A percentile compares a stretch with the other conserved stretches of the same genome.
These are phyloP conservation scores for Suhomyces guaymorum DNA, from an alignment of 1,139 yeast genomes.

Conservation along the genomic window DNA sequence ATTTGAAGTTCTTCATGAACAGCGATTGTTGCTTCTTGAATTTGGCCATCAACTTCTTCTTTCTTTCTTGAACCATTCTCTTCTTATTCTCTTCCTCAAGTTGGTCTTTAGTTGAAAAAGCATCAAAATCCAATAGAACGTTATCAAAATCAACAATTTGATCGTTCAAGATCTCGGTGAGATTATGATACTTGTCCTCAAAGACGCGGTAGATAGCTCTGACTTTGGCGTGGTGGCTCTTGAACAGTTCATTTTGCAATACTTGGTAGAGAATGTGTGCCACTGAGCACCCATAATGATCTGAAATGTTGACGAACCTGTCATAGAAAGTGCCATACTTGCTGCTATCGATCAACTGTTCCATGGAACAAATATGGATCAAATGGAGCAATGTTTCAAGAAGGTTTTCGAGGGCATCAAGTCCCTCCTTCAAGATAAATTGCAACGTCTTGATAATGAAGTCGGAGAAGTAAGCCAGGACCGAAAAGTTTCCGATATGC, in stretches of 20 bases:
- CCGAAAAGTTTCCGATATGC: constrained; percentile 46
- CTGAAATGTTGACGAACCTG: constrained; percentile 33
- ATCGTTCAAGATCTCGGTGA: constrained; percentile 22
- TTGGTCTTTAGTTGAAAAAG: constrained; percentile 24
- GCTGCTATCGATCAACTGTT: constrained; percentile 29
- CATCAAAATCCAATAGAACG: constrained; percentile 19
- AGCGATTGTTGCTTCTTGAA: constrained; percentile 74
- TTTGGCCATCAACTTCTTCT: constrained; percentile 71
- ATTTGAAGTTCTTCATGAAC: constrained; percentile 57
- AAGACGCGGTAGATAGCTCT: constrained; percentile 52
- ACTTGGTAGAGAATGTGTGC: constrained; percentile 48
- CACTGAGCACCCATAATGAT: constrained; percentile 39
- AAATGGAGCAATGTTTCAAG: constrained; percentile 65
- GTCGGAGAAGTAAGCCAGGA: constrained; percentile 51
- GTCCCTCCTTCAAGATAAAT: constrained; percentile 41
- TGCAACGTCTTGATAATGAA: constrained; percentile 52
- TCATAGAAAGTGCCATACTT: constrained; percentile 37
- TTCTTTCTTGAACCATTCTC: constrained; percentile 69
- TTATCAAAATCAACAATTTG: constrained; percentile 25
- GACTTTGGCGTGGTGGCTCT: constrained; percentile 50
- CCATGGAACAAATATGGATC: constrained; percentile 55
- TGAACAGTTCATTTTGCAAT: constrained; percentile 40
- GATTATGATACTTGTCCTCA: constrained; percentile 26
- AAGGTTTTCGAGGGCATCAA: constrained; percentile 53
- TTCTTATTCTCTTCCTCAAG: constrained; percentile 61